Evolutionary conservation across 2,329 filamentous ascomycete genomes (phyloP).

Genomic region (Gremmenia infestans): DNA sequence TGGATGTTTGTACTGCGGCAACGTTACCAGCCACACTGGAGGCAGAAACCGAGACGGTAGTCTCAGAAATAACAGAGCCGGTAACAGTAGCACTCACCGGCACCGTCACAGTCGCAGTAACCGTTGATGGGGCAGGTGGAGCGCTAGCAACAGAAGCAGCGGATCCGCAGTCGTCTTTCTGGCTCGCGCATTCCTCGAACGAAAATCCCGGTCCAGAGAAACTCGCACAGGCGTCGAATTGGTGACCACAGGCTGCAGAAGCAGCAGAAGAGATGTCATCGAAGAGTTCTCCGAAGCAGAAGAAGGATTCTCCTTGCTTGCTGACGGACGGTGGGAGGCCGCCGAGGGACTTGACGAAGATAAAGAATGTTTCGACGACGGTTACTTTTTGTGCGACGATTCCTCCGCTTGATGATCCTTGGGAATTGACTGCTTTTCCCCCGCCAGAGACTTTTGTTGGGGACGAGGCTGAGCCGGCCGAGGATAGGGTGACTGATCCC

Average conservation of each 20-base stretch:
- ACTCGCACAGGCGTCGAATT: conserved; percentile 18
- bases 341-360: conserved; percentile 19
- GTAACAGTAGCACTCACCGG: background rate
- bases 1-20: background rate
- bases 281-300: conserved; percentile 20
- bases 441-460: conserved; percentile 5
- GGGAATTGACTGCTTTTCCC: background rate
- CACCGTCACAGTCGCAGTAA: conserved; percentile 2
- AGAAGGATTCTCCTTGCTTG: conserved; percentile 15
- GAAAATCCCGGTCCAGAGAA: conserved; percentile 19
- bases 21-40: background rate
- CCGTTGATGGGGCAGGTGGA: conserved; percentile 8
- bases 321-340: conserved; percentile 20
- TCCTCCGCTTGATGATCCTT: background rate
- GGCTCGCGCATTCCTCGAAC: conserved; percentile 15
- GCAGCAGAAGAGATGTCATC: conserved; percentile 17
- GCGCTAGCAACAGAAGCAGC: conserved; percentile 13
- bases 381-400: conserved; percentile 16
- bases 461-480: background rate
- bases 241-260: conserved; percentile 19
- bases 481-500: background rate
- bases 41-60: background rate
- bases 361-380: conserved; percentile 24
- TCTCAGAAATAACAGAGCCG: background rate
- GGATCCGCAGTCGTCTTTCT: conserved; percentile 14